Percentiles rank a stretch among this genome's conserved stretches.
Evolutionary conservation across 345 rosid species (phyloP).

Genomic region (Rubroshorea leprosula): DNA sequence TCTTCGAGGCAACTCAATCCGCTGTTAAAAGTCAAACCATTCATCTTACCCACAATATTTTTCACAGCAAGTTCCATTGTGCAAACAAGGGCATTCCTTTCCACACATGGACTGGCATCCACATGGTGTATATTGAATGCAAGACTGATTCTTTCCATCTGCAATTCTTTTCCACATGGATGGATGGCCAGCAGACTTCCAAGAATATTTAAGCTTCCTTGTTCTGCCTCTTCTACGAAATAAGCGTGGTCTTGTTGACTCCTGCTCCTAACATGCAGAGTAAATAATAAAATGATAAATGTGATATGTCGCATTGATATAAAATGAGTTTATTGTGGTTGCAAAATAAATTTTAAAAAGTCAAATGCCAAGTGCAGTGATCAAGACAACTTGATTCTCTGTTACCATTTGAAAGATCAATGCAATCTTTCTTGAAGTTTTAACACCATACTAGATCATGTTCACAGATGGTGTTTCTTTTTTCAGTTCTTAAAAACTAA

Average conservation of each 20-base stretch:
- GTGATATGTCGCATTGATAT: not conserved
- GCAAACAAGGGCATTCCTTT: conserved; percentile 67
- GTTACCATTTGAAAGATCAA: not conserved
- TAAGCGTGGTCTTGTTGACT: conserved; percentile 47
- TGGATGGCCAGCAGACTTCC: conserved; percentile 78
- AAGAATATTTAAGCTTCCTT: conserved; percentile 87
- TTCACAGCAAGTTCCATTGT: conserved; percentile 81
- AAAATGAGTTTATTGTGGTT: not conserved
- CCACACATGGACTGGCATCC: conserved; percentile 83
- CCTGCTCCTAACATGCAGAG: conserved; percentile 57
- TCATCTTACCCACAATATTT: conserved; percentile 89
- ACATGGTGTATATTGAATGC: conserved; percentile 85
- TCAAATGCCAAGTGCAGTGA: no score
- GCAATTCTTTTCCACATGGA: conserved; percentile 61
- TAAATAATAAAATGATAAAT: not conserved
- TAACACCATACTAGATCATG: no score
- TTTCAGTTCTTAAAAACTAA: not conserved
- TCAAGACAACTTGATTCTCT: no score
- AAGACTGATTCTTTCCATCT: conserved; percentile 49
- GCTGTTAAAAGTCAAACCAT: conserved; percentile 10
- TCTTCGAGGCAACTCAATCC: not conserved
- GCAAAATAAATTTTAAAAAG: conserved; percentile 5
- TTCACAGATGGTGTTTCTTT: not conserved
- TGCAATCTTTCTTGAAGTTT: not conserved
- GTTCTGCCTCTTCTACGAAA: conserved; percentile 64